Evolutionary conservation across 2,329 filamentous ascomycete genomes (phyloP).

Genomic region (Monilinia laxa): DNA sequence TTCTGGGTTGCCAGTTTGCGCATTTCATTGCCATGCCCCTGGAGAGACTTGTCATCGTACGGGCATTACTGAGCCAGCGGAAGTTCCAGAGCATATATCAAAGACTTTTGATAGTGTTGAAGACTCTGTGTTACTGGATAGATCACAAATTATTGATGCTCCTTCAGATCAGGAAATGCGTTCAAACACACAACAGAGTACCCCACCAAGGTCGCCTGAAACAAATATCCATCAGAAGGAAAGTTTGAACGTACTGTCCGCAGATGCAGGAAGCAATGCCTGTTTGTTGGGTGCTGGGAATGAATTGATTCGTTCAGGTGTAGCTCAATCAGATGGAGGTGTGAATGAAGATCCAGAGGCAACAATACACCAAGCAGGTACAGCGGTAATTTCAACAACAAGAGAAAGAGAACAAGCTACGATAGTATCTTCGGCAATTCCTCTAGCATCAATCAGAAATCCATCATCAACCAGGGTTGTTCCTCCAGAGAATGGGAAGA

Average conservation of each 20-base stretch:
- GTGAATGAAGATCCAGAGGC: not conserved
- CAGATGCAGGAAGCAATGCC: not conserved
- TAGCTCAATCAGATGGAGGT: not conserved
- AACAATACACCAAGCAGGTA: not conserved
- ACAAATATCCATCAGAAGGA: not conserved
- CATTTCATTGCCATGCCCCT: conserved; percentile 8
- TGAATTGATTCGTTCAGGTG: not conserved
- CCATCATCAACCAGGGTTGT: not conserved
- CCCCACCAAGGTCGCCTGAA: not conserved
- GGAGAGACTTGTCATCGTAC: conserved; percentile 18
- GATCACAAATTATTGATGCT: conserved; percentile 12
- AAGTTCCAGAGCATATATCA: conserved; percentile 9
- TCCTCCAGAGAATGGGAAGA: not conserved
- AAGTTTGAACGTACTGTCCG: not conserved
- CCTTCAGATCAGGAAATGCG: conserved; percentile 3
- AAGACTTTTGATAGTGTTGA: conserved; percentile 7
- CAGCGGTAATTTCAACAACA: not conserved
- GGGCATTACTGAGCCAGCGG: conserved; percentile 4
- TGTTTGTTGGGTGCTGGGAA: not conserved
- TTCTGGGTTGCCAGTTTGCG: conserved; percentile 8
- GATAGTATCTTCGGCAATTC: not conserved
- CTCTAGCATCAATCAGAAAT: not conserved
- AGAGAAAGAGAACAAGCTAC: not conserved
- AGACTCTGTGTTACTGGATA: conserved; percentile 1
- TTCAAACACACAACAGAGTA: not conserved